phyloP scores from a whole-genome alignment of 768 basidiomycete species.

The Vararia minispora region DNA sequence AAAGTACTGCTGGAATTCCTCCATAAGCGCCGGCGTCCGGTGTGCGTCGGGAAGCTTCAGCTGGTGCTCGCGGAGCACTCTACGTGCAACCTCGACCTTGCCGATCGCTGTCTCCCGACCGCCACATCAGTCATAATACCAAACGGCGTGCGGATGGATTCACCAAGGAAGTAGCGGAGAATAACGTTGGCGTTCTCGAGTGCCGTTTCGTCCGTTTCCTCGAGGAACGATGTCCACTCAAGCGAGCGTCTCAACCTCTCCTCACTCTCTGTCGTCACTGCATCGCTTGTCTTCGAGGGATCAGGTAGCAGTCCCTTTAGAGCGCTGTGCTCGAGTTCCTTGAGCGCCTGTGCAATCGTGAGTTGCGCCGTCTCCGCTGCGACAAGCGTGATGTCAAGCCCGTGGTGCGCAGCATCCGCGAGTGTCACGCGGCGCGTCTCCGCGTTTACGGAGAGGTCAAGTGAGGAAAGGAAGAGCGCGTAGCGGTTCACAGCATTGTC shows the following conservation, averaged over 20 bases:
- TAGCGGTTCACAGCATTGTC: conserved; percentile 90
- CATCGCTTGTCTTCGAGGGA: conserved; percentile 5
- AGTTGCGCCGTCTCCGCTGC: conserved; percentile 72
- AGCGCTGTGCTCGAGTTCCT: conserved; percentile 20
- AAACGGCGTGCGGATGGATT: conserved; percentile 15
- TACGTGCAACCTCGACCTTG: conserved; percentile 55
- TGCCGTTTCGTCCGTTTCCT: conserved; percentile 64
- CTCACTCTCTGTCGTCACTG: conserved; percentile 42
- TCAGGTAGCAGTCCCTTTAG: conserved; percentile 7
- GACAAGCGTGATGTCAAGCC: conserved; percentile 72
- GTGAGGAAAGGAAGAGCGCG: conserved; percentile 76
- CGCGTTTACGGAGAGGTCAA: conserved; percentile 52
- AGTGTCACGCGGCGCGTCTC: conserved; percentile 61
- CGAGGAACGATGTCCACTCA: conserved; percentile 84
- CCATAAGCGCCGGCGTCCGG: conserved; percentile 62
- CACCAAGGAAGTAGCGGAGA: conserved; percentile 83
- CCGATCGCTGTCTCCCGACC: conserved; percentile 47
- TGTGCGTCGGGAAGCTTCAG: conserved; percentile 46
- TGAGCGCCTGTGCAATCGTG: conserved; percentile 61
- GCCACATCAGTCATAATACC: not conserved
- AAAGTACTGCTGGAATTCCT: conserved; percentile 69
- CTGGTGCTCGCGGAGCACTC: conserved; percentile 49
- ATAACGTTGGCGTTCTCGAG: conserved; percentile 84
- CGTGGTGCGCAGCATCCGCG: conserved; percentile 69
- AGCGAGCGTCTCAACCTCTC: conserved; percentile 69